Base-by-base conservation (phyloP, 2,329 filamentous ascomycete genomes). In the Colletotrichum costaricense region DNA sequence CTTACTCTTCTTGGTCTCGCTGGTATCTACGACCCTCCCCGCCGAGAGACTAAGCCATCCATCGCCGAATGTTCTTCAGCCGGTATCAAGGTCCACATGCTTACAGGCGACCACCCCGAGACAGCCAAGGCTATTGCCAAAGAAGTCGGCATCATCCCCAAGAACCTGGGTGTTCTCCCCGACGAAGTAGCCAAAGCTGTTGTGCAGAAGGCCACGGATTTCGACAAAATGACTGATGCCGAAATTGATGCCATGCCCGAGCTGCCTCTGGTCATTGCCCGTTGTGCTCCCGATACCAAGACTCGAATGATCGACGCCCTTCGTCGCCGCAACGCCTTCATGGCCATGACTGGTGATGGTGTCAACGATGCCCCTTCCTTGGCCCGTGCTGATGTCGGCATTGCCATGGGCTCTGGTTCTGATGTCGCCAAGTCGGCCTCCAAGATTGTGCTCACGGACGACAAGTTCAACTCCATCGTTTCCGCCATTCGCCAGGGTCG, bases 301-400 rank as follows among this genome's bases (percentile, higher is more conserved):
- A 94, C 95, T 5, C 92, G 94, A 72, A 97, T 97, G 94, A 95
- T 97, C 64, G 94, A 95, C 77, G 94, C 95, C 6, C 89, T 97
- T 19, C 93, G 95, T 76, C 91, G 95, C 19, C 92, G 94, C 54
- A 88, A 89, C 26, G 89, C 89, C 24, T 96, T 93, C 81, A 94
- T 93, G 81, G 94, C 94, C 72, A 97, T 97, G 94, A 97, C 94
- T 22, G 94, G 94, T 72, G 94, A 97, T 77, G 94, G 94, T 59
- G 94, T 97, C 75, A 97, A 97, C 79, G 94, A 97, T 79, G 93
- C 93, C 2, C 94, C 94, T 0, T 95, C 93, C 5, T 87, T 97
- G 42, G 94, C 94, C 77, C 89, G 90, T 57, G 93, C 94, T 2
- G 95, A 97, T 79, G 94, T 97, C 6, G 94, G 94, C 75, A 97